Evolutionary conservation across 2,329 filamentous ascomycete genomes (phyloP).

Genomic region (Cladosporium colombiae): DNA sequence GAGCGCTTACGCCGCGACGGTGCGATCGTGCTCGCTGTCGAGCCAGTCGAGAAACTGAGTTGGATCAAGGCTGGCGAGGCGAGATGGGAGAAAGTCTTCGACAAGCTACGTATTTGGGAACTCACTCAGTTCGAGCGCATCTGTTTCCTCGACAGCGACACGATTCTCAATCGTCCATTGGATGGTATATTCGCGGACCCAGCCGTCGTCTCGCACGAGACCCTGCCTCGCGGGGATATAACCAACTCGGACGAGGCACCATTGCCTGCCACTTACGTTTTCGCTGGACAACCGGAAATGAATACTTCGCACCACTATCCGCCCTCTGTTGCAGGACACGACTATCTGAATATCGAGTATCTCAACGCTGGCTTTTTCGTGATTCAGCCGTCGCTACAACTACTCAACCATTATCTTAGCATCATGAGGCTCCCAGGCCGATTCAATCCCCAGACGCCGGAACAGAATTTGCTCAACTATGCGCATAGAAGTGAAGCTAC

Average conservation of each 20-base stretch:
- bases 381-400: conserved; percentile 31
- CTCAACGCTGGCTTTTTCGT: conserved; percentile 44
- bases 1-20: conserved; percentile 32
- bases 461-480: conserved; percentile 42
- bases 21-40: conserved; percentile 29
- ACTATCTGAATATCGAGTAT: conserved; percentile 34
- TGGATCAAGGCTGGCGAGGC: conserved; percentile 8
- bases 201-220: neutral
- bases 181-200: conserved; percentile 27
- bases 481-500: conserved; percentile 30
- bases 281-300: neutral
- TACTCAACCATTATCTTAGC: conserved; percentile 38
- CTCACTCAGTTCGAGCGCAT: conserved; percentile 41
- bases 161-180: conserved; percentile 31
- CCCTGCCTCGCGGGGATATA: neutral
- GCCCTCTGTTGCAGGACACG: conserved; percentile 30
- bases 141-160: conserved; percentile 40
- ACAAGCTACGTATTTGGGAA: conserved; percentile 43
- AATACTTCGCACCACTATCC: conserved; percentile 25
- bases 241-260: neutral
- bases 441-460: conserved; percentile 38
- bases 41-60: conserved; percentile 15
- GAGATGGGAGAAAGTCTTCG: conserved; percentile 40
- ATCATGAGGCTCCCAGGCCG: conserved; percentile 33
- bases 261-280: neutral